Evolutionary conservation across 2,329 filamentous ascomycete genomes (phyloP), one percentile per base, ranked within the genome.

Genomic region (Sclerotinia borealis): DNA sequence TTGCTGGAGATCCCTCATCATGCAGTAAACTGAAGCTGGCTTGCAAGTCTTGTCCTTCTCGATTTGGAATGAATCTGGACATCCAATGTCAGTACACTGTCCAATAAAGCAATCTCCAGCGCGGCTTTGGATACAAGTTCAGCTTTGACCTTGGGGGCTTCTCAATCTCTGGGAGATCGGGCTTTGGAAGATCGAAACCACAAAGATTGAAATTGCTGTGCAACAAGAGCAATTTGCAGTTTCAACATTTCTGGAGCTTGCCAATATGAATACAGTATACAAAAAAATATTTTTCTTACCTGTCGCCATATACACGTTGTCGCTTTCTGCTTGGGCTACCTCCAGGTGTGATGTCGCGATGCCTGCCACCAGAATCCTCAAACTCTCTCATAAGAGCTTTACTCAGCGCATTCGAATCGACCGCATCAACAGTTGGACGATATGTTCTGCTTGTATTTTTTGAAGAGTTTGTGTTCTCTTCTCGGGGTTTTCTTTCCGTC

Each of bases 21-120:
- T 96, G 91, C 34, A 98, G 81, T 62, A 98, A 80, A 74, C 88
- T 96, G 77, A 95, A 98, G 76, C 92, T 96, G 60, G 93, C 92
- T 75, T 93, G 90, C 29, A 98, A 80, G 76, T 99, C 95, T 76
- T 96, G 92, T 7, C 93, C 95, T 68, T 93, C 89, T 48, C 95
- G 86, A 71, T 95, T 96, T 34, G 95, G 95, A 69, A 99, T 98
- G 75, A 99, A 99, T 72, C 95, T 96, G 63, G 7, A n/a, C 27
- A 45, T 58, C 13, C 31, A 60, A 37, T 47, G 67, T 74, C 59
- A 74, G 72, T 52, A 64, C 37, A 31, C 27, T 25, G 8, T 25
- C 27, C 5, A 29, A 56, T 22, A 19, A 45, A 45, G 45, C 29
- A 19, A 22, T 55, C 27, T 19, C 25, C 11, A 19, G 49, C 22